Evolutionary conservation across 345 rosid species (phyloP), one percentile per base, ranked within the genome.

Genomic region (Eucalyptus curtisii): DNA sequence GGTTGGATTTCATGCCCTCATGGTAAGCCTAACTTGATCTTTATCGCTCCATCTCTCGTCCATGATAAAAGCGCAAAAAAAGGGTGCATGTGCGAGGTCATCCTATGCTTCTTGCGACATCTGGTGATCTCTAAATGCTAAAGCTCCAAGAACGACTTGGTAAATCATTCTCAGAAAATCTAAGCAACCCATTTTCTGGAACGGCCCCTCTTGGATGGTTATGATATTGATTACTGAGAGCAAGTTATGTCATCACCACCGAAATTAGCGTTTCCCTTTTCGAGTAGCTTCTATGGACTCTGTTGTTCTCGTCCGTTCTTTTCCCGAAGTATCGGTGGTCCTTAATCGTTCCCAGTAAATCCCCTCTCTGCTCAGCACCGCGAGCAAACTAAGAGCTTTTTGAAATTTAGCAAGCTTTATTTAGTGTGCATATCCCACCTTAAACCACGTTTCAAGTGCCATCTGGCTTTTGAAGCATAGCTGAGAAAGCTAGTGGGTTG

Each of bases 11-110:
- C 84, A 71, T 53, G 22, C 71, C 45, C 45, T 89, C 88, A 59
- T 55, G 88, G 86, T 50, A 86, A 87, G 42, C 93, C 91, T 89
- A 92, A 90, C 91, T 31, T 30, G 49, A 61, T 59, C 90, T 88
- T 89, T 89, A 40, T 22, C 30, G 27, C 47, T 86, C 81, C 86
- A 44, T 55, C 81, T 40, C 30, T 71, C 44, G 80, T 24, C 79
- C 66, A 59, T 44, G 71, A 31, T 45, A 24, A 59, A 57, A 57
- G 37, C 27, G 80, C 61, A 71, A 53, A 89, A 40, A 6, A 55
- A 49, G n/a, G 5, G 85, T 19, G 57, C 87, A 33, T 66, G 87
- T 88, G 89, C 49, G 81, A 40, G 53, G 37, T 33, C 85, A 19
- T 87, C 50, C 64, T 86, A 71, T 40, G 33, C 37, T 64, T 76